phyloP scores from a whole-genome alignment of 495 filamentous ascomycete genomes.

The Geopyxis carbonaria region DNA sequence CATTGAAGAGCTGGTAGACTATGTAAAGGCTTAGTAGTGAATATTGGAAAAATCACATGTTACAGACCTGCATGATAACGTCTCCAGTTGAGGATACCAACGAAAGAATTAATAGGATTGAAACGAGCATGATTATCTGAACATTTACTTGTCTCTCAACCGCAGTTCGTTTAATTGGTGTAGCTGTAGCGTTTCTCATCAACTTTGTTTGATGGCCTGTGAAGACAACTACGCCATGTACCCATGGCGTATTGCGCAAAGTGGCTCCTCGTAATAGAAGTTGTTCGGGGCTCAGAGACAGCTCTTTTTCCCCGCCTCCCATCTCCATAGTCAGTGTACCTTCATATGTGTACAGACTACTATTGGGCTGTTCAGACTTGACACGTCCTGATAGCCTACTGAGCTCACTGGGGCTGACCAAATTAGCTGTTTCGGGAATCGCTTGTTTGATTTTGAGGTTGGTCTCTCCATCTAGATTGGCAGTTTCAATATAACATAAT shows the following conservation, averaged over 20 bases:
- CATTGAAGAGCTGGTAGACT: constrained; percentile 23
- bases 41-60: neutral
- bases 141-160: constrained; percentile 87
- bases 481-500: constrained; percentile 96
- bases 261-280: constrained; percentile 86
- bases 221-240: constrained; percentile 92
- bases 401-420: constrained; percentile 76
- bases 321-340: constrained; percentile 83
- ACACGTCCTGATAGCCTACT: constrained; percentile 72
- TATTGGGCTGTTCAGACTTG: constrained; percentile 94
- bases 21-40: constrained; percentile 4
- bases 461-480: constrained; percentile 94
- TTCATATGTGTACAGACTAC: constrained; percentile 96
- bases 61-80: constrained; percentile 38
- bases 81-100: constrained; percentile 84
- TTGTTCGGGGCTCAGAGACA: constrained; percentile 64
- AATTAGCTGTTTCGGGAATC: constrained; percentile 75
- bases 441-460: constrained; percentile 99
- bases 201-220: constrained; percentile 98
- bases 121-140: constrained; percentile 78
- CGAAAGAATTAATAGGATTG: constrained; percentile 67
- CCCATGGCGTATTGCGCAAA: constrained; percentile 91
- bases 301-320: constrained; percentile 90
- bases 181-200: constrained; percentile 95
- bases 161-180: constrained; percentile 91